These are phyloP conservation scores for Gossypium stocksii DNA, from an alignment of 345 rosid species.

Conservation along the genomic window DNA sequence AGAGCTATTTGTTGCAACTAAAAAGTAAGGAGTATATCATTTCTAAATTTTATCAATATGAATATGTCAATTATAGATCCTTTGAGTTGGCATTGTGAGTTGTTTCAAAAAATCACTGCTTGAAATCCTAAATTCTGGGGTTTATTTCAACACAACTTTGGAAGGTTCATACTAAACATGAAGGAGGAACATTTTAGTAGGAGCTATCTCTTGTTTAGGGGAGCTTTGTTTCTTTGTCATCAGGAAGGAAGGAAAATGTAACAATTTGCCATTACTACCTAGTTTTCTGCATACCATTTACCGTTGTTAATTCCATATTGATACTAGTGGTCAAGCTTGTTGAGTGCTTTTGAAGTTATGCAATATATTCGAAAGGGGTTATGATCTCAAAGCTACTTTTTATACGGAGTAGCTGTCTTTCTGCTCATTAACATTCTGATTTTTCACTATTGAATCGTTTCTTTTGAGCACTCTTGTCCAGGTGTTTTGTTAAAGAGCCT, in stretches of 20 bases:
- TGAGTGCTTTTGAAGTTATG: background rate
- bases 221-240: constrained; percentile 4
- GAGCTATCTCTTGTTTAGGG: background rate
- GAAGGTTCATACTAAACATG: background rate
- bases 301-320: background rate
- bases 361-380: background rate
- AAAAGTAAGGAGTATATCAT: background rate
- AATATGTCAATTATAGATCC: background rate
- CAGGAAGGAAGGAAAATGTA: background rate
- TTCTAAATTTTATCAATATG: background rate
- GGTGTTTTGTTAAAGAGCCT: background rate
- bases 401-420: background rate
- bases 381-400: background rate
- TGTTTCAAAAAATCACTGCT: background rate
- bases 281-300: background rate
- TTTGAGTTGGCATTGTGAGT: background rate
- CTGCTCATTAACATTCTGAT: background rate
- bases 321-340: background rate
- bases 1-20: background rate
- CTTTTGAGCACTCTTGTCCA: background rate
- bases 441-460: background rate
- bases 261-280: background rate
- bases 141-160: background rate
- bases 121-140: background rate
- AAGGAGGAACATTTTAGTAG: background rate